These are phyloP conservation scores for Calocybe cyanea DNA, from an alignment of 768 basidiomycete genomes.

Conservation along the genomic window DNA sequence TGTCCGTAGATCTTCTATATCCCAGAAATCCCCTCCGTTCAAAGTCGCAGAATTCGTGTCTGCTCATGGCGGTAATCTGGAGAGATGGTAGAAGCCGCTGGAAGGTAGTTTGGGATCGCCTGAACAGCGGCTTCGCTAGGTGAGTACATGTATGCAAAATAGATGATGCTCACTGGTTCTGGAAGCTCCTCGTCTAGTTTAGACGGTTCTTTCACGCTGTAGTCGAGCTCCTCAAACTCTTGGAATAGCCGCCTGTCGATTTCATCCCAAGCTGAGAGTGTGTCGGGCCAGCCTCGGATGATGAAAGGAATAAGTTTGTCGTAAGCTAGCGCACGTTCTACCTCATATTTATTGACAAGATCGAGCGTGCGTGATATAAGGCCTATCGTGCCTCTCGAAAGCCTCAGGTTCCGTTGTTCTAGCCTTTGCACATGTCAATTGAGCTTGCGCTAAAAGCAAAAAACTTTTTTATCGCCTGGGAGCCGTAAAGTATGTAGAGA, in stretches of 20 bases:
- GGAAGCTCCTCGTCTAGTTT: conserved; percentile 9
- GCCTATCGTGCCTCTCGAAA: conserved; percentile 1
- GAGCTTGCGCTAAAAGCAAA: too few relatives aligned
- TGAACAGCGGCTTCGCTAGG: conserved; percentile 1
- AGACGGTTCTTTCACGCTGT: neutral
- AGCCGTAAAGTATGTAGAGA: conserved; percentile 9
- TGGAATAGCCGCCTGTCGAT: conserved; percentile 5
- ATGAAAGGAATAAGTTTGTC: conserved; percentile 6
- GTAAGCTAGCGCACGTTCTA: conserved; percentile 1
- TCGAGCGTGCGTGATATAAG: conserved; percentile 10
- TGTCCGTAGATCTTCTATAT: conserved; percentile 4
- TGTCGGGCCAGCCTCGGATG: conserved; percentile 8
- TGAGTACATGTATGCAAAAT: conserved; percentile 9
- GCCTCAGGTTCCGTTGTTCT: conserved; percentile 6
- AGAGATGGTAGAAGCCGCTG: conserved; percentile 15
- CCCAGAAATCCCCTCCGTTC: conserved; percentile 1
- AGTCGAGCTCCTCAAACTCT: conserved; percentile 3
- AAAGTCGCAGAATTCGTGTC: conserved; percentile 3
- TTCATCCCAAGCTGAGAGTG: conserved; percentile 8
- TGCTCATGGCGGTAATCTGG: conserved; percentile 8
- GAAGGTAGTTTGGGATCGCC: conserved; percentile 8
- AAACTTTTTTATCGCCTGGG: conserved; percentile 1
- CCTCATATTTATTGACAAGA: conserved; percentile 9
- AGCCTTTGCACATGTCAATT: neutral
- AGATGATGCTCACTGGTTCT: conserved; percentile 7